Evolutionary conservation across 768 basidiomycete genomes (phyloP), one percentile per base, ranked within the genome.

Genomic region (Megacollybia marginata): DNA sequence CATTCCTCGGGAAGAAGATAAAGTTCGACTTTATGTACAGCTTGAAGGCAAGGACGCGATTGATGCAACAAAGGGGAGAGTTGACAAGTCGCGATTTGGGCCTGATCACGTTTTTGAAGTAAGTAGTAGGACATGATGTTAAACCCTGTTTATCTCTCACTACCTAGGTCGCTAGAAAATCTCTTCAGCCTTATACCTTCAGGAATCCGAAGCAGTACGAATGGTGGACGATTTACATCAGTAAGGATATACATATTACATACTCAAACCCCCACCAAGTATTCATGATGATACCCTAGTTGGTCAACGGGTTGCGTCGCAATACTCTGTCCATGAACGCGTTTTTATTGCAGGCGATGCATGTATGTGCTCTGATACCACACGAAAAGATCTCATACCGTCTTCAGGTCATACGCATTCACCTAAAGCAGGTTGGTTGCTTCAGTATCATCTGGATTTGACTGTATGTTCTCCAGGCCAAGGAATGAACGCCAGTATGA

Each of bases 341-440:
- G 74, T 87, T 1, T 88, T 89, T 61, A 87, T 90, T 49, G 82
- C 79, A 1, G 87, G 87, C 0, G 87, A 88, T 60, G 86, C 85
- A 0, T 86, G 83, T 28, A 28, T 15, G 15, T 15, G 18, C 4
- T 6, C 6, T 28, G 23, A 28, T 28, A 28, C 6, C 23, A 28
- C 6, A 28, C 23, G 23, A 40, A 15, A 15, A 5, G 15, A 40
- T 15, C 5, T 38, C 35, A 11, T 15, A 19, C 23, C 23, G 23
- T 28, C 23, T 6, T 28, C 23, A 28, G 23, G 23, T 51, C 82
- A 82, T 58, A 82, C 80, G 1, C 81, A 82, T 62, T 82, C 78
- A 0, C 80, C 81, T 0, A 84, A 83, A 66, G 80, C 79, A 52
- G 79, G 82, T 79, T 42, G 40, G 44, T 7, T 2, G 0, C 47